Conservation (phyloP, 2,329 filamentous ascomycete species). For the Akanthomyces dipterigenus region DNA sequence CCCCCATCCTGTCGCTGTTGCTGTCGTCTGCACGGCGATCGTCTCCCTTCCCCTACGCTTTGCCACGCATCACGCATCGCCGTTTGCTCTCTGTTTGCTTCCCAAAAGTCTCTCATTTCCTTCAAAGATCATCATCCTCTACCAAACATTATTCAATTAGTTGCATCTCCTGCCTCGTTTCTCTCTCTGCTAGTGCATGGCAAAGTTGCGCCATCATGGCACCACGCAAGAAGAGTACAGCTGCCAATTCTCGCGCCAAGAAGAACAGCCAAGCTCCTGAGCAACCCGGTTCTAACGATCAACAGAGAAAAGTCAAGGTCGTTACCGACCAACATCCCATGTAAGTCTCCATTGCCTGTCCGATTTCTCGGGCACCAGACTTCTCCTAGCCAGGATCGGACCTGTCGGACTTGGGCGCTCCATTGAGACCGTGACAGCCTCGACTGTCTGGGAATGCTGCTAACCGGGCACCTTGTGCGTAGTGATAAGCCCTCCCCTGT, state of each 20-base stretch:
- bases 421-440: neutral
- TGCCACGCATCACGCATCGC: neutral
- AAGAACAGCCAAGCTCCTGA: neutral
- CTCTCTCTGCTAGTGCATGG: neutral
- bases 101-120: neutral
- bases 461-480: slow-evolving; percentile 14
- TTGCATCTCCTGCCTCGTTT: neutral
- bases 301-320: slow-evolving; percentile 85
- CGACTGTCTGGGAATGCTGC: neutral
- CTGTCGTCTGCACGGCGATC: neutral
- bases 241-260: neutral
- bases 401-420: neutral
- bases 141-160: neutral
- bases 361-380: slow-evolving; percentile 3
- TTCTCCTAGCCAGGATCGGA: neutral
- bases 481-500: slow-evolving; percentile 75
- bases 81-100: slow-evolving; percentile 9
- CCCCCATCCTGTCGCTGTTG: neutral
- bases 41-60: neutral
- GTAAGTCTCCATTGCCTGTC: slow-evolving; percentile 44
- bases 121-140: neutral
- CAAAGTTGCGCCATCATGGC: slow-evolving; percentile 1
- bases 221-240: slow-evolving; percentile 7
- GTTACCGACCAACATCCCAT: slow-evolving; percentile 85
- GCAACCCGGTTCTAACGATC: slow-evolving; percentile 21